Evolutionary conservation across 139 green algal genomes (phyloP).

Genomic region (Astrephomene gubernaculifera): DNA sequence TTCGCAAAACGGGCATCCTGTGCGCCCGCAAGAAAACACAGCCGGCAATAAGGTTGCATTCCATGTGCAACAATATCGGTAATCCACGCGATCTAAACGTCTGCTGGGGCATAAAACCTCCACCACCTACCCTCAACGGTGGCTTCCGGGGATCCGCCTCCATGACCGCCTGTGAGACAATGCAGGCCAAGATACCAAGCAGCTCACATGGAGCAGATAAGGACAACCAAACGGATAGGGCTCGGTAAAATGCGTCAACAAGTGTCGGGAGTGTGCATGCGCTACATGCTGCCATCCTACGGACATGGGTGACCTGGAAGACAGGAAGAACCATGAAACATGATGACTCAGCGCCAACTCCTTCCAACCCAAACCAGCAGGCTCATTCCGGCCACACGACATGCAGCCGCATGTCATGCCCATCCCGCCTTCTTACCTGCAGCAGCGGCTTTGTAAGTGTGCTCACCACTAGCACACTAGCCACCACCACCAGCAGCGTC

Average conservation of each 20-base stretch:
- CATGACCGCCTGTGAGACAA: not conserved
- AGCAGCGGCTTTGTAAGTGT: slow-evolving; percentile 81
- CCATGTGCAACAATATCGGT: no score
- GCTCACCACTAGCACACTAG: slow-evolving; percentile 70
- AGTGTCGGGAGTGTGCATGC: not conserved
- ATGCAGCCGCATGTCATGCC: not conserved
- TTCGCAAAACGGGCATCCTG: not conserved
- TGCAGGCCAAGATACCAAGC: not conserved
- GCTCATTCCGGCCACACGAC: not conserved
- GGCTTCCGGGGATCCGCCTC: slow-evolving; percentile 23
- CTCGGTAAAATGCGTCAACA: not conserved
- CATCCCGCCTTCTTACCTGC: slow-evolving; percentile 48
- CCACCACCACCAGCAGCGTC: slow-evolving; percentile 79
- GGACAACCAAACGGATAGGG: no score
- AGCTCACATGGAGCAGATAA: not conserved
- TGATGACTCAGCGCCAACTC: not conserved
- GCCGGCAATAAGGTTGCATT: not conserved
- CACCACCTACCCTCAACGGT: not conserved
- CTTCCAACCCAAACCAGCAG: not conserved
- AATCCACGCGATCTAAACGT: not conserved
- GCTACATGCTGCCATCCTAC: not conserved
- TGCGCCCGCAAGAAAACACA: not conserved
- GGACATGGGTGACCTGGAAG: not conserved
- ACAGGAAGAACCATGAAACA: no score
- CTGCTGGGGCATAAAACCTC: not conserved